These are phyloP conservation scores for Metschnikowia matae DNA, from an alignment of 805 yeast genomes.

Conservation along the genomic window DNA sequence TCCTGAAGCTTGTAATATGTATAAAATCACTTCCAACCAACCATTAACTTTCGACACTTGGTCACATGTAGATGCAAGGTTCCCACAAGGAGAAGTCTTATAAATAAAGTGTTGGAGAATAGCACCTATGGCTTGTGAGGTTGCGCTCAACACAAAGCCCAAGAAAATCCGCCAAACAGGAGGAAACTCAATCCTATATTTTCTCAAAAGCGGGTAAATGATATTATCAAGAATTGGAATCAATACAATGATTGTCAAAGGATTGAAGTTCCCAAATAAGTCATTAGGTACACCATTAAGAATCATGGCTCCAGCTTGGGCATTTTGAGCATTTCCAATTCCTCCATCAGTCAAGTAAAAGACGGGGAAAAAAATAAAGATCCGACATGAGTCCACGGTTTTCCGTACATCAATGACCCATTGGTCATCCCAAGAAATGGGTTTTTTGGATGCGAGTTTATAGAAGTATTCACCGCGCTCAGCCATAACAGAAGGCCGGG, in stretches of 20 bases:
- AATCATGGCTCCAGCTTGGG: slow-evolving; percentile 53
- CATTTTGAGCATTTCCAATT: slow-evolving; percentile 45
- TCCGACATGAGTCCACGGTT: slow-evolving; percentile 42
- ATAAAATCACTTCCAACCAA: slow-evolving; percentile 27
- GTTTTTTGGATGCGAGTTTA: slow-evolving; percentile 9
- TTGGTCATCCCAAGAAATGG: slow-evolving; percentile 40
- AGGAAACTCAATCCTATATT: slow-evolving; percentile 21
- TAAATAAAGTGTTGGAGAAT: slow-evolving; percentile 47
- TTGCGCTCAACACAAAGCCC: slow-evolving; percentile 46
- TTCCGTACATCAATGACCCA: slow-evolving; percentile 45
- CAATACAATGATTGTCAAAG: slow-evolving; percentile 48
- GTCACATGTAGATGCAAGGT: slow-evolving; percentile 38
- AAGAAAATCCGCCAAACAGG: slow-evolving; percentile 43
- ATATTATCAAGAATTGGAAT: slow-evolving; percentile 48
- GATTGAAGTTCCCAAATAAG: slow-evolving; percentile 52
- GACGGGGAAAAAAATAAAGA: slow-evolving; percentile 41
- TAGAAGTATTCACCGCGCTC: slow-evolving; percentile 39
- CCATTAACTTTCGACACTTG: slow-evolving; percentile 29
- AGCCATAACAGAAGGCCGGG: slow-evolving; percentile 42
- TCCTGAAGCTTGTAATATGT: slow-evolving; percentile 45
- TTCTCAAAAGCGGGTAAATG: slow-evolving; percentile 47
- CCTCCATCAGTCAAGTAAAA: slow-evolving; percentile 45
- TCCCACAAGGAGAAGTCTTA: slow-evolving; percentile 49
- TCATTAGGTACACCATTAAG: slow-evolving; percentile 54
- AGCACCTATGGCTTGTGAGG: slow-evolving; percentile 48